Evolutionary conservation across 768 basidiomycete genomes (phyloP).

Genomic region (Symmetrospora coprosmae): DNA sequence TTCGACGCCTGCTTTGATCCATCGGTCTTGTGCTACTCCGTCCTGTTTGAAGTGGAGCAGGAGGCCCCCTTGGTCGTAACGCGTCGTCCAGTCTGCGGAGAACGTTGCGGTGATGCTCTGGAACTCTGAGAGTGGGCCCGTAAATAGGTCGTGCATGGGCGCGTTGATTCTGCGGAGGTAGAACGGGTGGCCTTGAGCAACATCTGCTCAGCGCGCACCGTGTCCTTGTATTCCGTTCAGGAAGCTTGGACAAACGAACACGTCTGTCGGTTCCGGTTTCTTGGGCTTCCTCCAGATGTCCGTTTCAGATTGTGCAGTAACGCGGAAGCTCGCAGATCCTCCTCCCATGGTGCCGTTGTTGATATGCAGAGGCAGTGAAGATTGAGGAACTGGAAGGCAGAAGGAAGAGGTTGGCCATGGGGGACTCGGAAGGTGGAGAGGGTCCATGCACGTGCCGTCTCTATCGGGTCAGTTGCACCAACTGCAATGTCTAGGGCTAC

Average conservation of each 20-base stretch:
- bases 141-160: slow-evolving; percentile 22
- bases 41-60: slow-evolving; percentile 27
- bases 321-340: too few species aligned
- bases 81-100: slow-evolving; percentile 32
- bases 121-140: slow-evolving; percentile 22
- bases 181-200: background rate
- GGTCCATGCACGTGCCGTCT: too few species aligned
- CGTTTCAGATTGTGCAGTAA: slow-evolving; percentile 29
- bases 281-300: slow-evolving; percentile 37
- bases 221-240: too few species aligned
- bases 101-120: slow-evolving; percentile 33
- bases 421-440: too few species aligned
- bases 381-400: too few species aligned
- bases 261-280: slow-evolving; percentile 31
- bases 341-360: too few species aligned
- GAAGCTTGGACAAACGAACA: too few species aligned
- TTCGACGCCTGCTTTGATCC: slow-evolving; percentile 37
- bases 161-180: slow-evolving; percentile 25
- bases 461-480: too few species aligned
- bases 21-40: slow-evolving; percentile 17
- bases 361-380: too few species aligned
- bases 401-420: too few species aligned
- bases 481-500: too few species aligned
- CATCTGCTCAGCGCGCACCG: background rate
- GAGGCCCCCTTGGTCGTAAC: slow-evolving; percentile 36